Evolutionary conservation across 768 basidiomycete species (phyloP).

Genomic region (Suillus brevipes): DNA sequence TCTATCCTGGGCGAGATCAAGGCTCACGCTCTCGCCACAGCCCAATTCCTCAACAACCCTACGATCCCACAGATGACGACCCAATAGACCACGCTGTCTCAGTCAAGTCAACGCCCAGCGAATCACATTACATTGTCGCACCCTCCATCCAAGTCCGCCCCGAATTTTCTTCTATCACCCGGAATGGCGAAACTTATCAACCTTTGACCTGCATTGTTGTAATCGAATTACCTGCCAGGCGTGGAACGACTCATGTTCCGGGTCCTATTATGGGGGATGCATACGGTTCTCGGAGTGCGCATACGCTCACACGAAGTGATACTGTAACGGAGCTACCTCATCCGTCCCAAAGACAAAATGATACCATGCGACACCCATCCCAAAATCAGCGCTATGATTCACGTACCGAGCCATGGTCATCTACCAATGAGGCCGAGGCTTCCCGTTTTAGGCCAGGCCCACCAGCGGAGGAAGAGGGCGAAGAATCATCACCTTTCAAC

Average conservation of each 20-base stretch:
- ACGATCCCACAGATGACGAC: conserved; percentile 84
- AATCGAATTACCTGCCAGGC: conserved; percentile 86
- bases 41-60: conserved; percentile 36
- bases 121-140: conserved; percentile 76
- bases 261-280: conserved; percentile 54
- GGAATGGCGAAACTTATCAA: conserved; percentile 69
- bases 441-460: conserved; percentile 31
- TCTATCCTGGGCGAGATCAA: conserved; percentile 71
- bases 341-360: conserved; percentile 18
- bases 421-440: conserved; percentile 29
- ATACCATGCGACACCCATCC: not conserved
- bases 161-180: conserved; percentile 82
- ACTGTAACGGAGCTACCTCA: conserved; percentile 17
- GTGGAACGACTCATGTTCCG: conserved; percentile 50
- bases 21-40: conserved; percentile 36
- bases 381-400: conserved; percentile 15
- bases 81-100: conserved; percentile 64
- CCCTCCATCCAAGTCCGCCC: conserved; percentile 93
- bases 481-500: conserved; percentile 59
- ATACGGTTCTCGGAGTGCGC: conserved; percentile 35
- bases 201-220: conserved; percentile 92
- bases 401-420: conserved; percentile 26
- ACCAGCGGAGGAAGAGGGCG: conserved; percentile 48
- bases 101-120: conserved; percentile 46
- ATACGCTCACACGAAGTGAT: conserved; percentile 25